Percentiles rank a stretch among this genome's conserved stretches.
phyloP scores from a whole-genome alignment of 106 monocot species.

The Phalaenopsis equestris region DNA sequence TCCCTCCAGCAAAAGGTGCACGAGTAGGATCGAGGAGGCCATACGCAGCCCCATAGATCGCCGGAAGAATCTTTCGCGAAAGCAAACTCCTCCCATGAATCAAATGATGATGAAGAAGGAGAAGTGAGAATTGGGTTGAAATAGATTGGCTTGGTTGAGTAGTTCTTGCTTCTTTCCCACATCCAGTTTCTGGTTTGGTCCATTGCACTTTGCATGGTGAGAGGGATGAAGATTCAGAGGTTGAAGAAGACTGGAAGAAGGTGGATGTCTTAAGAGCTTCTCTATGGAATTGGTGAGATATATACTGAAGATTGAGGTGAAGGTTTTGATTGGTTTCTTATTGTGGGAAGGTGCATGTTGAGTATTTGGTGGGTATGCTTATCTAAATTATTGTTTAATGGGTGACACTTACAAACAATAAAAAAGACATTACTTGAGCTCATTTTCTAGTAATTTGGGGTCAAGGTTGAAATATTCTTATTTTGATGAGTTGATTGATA shows the following conservation, averaged over 20 bases:
- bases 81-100: not conserved
- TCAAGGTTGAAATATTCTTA: not conserved
- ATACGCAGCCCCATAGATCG: not conserved
- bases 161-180: not conserved
- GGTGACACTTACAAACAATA: not conserved
- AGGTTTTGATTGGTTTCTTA: not conserved
- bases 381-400: too few relatives aligned
- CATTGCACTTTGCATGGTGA: not conserved
- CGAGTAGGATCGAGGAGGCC: constrained; percentile 3
- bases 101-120: not conserved
- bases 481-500: not conserved
- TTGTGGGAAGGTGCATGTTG: not conserved
- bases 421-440: not conserved
- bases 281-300: too few relatives aligned
- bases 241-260: not conserved
- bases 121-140: not conserved
- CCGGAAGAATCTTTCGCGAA: not conserved
- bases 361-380: too few relatives aligned
- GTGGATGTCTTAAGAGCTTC: not conserved
- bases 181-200: not conserved
- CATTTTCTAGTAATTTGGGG: not conserved
- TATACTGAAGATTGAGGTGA: not conserved
- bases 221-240: not conserved
- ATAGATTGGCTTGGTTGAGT: not conserved
- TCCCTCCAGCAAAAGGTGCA: constrained; percentile 11